phyloP scores from a whole-genome alignment of 1,284 basidiomycete genomes.

The Ganoderma resinaceum region DNA sequence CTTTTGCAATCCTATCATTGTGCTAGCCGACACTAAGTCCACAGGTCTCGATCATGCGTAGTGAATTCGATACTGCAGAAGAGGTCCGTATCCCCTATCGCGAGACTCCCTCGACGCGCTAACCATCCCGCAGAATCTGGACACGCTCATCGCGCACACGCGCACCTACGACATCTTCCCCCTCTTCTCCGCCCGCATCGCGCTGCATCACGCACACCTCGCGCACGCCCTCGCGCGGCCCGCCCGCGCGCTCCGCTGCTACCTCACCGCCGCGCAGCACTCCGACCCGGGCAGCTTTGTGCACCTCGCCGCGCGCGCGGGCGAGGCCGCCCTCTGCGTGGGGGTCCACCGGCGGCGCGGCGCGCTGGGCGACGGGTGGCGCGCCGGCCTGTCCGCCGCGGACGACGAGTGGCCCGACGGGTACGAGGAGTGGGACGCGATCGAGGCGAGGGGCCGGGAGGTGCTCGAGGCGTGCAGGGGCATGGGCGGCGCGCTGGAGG shows the following conservation, averaged over 20 bases:
- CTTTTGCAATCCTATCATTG: not conserved
- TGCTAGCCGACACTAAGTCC: not conserved
- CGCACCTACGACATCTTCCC: conserved; percentile 62
- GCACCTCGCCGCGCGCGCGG: conserved; percentile 61
- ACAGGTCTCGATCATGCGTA: conserved; percentile 68
- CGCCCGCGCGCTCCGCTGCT: conserved; percentile 63
- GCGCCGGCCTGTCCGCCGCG: conserved; percentile 17
- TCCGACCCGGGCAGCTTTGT: conserved; percentile 59
- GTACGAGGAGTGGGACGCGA: conserved; percentile 28
- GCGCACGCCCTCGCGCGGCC: conserved; percentile 63
- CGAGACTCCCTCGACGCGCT: not conserved
- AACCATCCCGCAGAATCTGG: conserved; percentile 49
- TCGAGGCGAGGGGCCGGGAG: conserved; percentile 40
- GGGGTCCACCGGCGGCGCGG: conserved; percentile 44
- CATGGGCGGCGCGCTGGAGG: conserved; percentile 61
- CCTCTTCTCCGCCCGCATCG: conserved; percentile 64
- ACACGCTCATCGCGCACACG: conserved; percentile 64
- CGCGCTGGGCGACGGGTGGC: conserved; percentile 27
- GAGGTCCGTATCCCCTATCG: conserved; percentile 37
- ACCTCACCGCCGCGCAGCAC: conserved; percentile 61
- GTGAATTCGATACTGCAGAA: conserved; percentile 70
- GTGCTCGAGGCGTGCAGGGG: conserved; percentile 51
- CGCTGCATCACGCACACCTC: conserved; percentile 73
- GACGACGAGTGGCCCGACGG: conserved; percentile 29
- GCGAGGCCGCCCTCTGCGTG: conserved; percentile 64